Base-by-base conservation (phyloP, 2,329 filamentous ascomycete species). In the Penicillium sp. region DNA sequence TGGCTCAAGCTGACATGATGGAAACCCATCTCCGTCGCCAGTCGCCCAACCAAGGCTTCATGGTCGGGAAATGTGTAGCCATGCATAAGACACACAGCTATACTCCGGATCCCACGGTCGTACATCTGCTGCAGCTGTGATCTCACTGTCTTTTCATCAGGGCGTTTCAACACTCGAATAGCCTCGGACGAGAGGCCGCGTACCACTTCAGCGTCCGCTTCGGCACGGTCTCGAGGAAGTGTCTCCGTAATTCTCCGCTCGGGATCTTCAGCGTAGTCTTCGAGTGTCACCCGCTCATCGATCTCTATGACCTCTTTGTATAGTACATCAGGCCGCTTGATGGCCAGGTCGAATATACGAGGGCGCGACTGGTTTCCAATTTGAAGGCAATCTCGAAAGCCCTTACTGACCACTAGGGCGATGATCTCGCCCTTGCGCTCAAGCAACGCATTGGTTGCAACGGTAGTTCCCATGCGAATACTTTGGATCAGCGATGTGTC, bases 401-500 rank as follows among this genome's bases (percentile, higher is more conserved):
- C 90, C 56, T 83, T 84, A 1, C 88, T 95, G 9, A 94, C 88
- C 1, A 95, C 82, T 68, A 96, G 79, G 11, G 88, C 90, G 63
- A 93, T 91, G 58, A 82, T 83, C 71, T 95, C 90, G 41, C 90
- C 90, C 68, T 95, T 95, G 49, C 90, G 77, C 69, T 96, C 90
- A 2, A 96, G 76, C 47, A 96, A 71, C 0, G 90, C 90, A 67
- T 96, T 96, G 0, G 90, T 96, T 8, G 90, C 90, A 9, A 96
- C 90, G 0, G 90, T 96, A 1, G 90, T 96, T 39, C 90, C 90
- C 90, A 96, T 96, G 41, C 90, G 85, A 65, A 96, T 95, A 47
- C 86, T 90, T 58, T 93, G 88, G 58, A 96, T 94, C 62, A 83
- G 73, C 13, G 83, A 81, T 1, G 90, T 95, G 66, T 95, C 89